Evolutionary conservation across 1,284 basidiomycete genomes (phyloP), one percentile per base, ranked within the genome.

Genomic region (Trametes pubescens): DNA sequence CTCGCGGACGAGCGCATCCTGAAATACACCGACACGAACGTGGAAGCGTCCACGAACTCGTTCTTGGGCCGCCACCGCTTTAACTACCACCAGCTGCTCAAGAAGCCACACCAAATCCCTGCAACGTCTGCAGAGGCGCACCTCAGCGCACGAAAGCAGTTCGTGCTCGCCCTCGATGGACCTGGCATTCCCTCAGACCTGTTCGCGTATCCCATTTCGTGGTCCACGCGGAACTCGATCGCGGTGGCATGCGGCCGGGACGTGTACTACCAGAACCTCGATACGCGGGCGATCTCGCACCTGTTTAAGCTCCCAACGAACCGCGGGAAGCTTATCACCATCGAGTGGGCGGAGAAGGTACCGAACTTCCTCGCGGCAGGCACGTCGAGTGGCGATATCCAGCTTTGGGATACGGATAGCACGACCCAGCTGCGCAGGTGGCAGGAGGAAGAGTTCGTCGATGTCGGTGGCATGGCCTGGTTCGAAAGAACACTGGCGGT

Each of bases 241-340:
- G 82, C 82, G 1, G 82, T 83, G 32, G 82, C 82, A 7, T 83
- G 83, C 69, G 80, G 74, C 32, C 73, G 74, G 53, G 77, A 84
- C 14, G 78, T 84, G 38, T 84, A 84, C 71, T 81, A 80, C 64
- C 83, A 84, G 67, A 76, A 84, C 66, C 77, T 83, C 14, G 77
- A 81, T 59, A 82, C 81, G 4, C 80, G 80, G 37, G 73, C 73
- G 56, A 82, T 84, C 56, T 73, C 77, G 14, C 82, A 79, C 61
- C 71, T 83, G 14, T 82, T 80, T 65, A 76, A 75, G 21, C 70
- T 79, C 34, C 69, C 70, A 7, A 67, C 62, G 21, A 58, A 59
- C 0, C 62, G 71, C 29, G 72, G 73, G 4, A 68, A 72, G 22
- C 69, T 72, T 21, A 62, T 72, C 38, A 75, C 74, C 51, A 76